Evolutionary conservation across 805 yeast genomes (phyloP), one percentile per base, ranked within the genome.

Genomic region (Candida golubevii): DNA sequence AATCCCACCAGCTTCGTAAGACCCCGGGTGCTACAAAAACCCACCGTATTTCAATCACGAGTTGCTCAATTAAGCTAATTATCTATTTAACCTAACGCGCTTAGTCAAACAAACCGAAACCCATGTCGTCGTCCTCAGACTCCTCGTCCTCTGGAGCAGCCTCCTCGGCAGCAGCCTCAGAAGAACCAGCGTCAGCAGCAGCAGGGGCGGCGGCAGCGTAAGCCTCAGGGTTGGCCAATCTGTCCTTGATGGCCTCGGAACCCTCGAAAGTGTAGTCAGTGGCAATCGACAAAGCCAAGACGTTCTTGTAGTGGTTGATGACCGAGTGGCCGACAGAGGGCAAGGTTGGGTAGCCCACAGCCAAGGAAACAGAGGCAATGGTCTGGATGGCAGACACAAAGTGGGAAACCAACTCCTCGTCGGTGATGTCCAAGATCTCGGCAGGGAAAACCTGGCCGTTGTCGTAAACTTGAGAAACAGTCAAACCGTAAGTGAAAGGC

Each of bases 151-250:
- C 95, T 42, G 78, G 86, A 55, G 82, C 88, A 48, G 77, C 89
- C 55, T 78, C 88, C 49, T 76, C 85, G 51, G 79, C 85, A 54
- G 78, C 83, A 50, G 80, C 79, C 44, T 72, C 76, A 55, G 75
- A 64, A 54, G 79, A 62, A 52, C 78, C 62, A 63, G 87, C 80
- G 62, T 95, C 88, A 69, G 85, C 85, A 65, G 97, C 97, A 71
- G 77, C 97, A 65, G 98, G 96, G 66, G 97, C 97, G 77, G 97
- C 95, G 67, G 98, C 85, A 71, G 98, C 99, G 78, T 91, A 93
- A 74, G 96, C 96, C 58, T 93, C 98, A 74, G 99, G 99, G 95
- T 93, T 91, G 74, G 96, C 98, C 67, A 93, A 80, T 80, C 98
- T 88, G 86, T 93, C 99, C 86, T 88, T 88, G 80, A 93, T 84